Base-by-base conservation (phyloP, 2,329 filamentous ascomycete species). In the Microdochium paspali region DNA sequence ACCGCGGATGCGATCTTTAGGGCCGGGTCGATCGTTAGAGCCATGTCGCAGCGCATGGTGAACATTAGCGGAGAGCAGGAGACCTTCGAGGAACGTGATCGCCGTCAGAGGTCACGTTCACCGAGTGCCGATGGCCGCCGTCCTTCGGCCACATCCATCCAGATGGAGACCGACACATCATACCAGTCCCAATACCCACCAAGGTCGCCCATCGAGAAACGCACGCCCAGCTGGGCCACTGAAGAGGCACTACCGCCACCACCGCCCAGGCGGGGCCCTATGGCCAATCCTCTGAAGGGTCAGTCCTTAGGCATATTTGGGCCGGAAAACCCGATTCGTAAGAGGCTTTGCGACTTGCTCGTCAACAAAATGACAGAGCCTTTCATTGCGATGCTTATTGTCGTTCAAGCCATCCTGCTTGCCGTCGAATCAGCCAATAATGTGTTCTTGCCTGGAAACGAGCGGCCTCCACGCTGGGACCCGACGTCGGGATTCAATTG, bases 1-100 rank as follows among this genome's bases (percentile, higher is more conserved):
- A 74, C 77, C 9, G 75, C 79, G 10, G 78, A 77, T 24, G 84
- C 85, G 18, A 64, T 90, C 46, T 79, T 76, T 23, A 75, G 81
- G 55, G 85, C 86, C 51, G 80, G 85, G 42, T 87, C 85, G 9
- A 87, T 90, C 56, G 80, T 90, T 66, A 79, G 85, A 54, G 81
- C 81, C 51, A 95, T 98, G 82, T 97, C 94, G 26, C 90, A 96
- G 69, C 88, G 93, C 71, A 90, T 98, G 48, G 93, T 98, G 60
- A 97, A 97, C 61, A 79, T 98, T 57, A 95, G 90, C 66, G 95
- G 95, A 61, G 93, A 97, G 59, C 85, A 84, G 4, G 88, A 96
- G 56, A 70, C 87, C 20, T 74, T 90, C 15, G 89, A 95, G 62
- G 82, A 85, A 52, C 82, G 79, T 46, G 74, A 82, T 23, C 76